Conservation (phyloP, 179 eudicot species). For the Beta macrorhiza region DNA sequence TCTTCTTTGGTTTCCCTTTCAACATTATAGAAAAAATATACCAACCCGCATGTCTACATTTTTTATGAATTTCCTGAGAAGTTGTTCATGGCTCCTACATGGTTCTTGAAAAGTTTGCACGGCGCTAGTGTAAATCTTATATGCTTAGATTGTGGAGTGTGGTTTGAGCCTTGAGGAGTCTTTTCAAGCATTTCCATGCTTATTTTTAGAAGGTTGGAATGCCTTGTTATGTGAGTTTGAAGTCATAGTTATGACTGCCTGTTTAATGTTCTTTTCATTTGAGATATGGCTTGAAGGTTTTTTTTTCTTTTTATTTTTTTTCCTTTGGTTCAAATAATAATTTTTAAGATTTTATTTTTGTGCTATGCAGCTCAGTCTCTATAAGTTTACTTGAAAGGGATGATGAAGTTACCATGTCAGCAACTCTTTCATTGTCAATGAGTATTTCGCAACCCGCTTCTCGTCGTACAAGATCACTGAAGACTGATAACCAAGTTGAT, state of each 20-base stretch:
- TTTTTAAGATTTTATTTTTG: slow-evolving; percentile 1
- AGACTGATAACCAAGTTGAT: slow-evolving; percentile 61
- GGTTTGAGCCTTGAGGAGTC: no score
- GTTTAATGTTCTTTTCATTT: not conserved
- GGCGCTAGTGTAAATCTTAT: no score
- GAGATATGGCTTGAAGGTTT: not conserved
- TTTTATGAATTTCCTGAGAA: no score
- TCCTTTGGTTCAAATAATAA: not conserved
- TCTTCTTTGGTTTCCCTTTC: no score
- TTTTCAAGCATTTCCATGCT: no score
- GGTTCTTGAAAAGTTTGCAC: no score
- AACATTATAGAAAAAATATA: no score
- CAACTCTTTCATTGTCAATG: slow-evolving; percentile 47
- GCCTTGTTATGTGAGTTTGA: no score
- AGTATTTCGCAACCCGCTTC: slow-evolving; percentile 70
- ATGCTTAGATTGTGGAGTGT: not conserved
- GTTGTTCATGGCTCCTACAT: no score
- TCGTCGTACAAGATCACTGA: slow-evolving; percentile 73
- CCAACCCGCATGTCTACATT: no score
- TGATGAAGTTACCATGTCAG: slow-evolving; percentile 67
- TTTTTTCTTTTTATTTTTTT: not conserved
- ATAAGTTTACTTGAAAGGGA: slow-evolving; percentile 66
- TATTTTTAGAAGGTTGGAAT: no score
- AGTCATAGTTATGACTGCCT: no score
- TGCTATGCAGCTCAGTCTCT: slow-evolving; percentile 57